A percentile compares a stretch with the other conserved stretches of the same genome.
Conservation (phyloP, 140 eudicot species). For the Bidens hawaiensis region DNA sequence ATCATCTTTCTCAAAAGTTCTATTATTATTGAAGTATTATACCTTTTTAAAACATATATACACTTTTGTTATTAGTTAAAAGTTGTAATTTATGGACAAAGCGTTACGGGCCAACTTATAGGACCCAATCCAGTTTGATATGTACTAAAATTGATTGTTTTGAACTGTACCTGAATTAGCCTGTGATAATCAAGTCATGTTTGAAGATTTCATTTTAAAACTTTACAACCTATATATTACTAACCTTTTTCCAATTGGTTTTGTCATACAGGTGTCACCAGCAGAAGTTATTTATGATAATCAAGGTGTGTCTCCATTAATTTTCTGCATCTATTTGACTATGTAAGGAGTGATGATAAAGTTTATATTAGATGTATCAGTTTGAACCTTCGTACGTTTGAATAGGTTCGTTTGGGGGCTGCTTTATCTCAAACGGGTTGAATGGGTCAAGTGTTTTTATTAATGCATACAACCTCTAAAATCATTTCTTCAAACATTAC, state of each 20-base stretch:
- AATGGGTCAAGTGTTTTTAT: not conserved
- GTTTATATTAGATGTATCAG: no score
- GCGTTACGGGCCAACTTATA: no score
- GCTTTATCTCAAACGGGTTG: not conserved
- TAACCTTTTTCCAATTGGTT: conserved; percentile 6
- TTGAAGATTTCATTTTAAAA: not conserved
- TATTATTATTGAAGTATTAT: no score
- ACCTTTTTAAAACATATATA: no score
- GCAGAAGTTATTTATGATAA: conserved; percentile 73
- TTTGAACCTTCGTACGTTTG: not conserved
- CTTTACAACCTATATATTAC: conserved; percentile 4
- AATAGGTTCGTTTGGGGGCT: not conserved
- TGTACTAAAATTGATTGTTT: no score
- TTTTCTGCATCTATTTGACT: conserved; percentile 3
- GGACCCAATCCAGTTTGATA: no score
- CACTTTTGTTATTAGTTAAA: no score
- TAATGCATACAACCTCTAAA: not conserved
- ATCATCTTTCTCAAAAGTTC: no score
- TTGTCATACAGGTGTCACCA: conserved; percentile 69
- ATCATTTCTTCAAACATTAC: not conserved
- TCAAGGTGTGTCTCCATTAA: conserved; percentile 38
- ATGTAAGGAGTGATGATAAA: no score
- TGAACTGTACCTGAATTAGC: not conserved
- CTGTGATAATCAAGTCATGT: not conserved
- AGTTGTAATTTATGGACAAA: no score